Evolutionary conservation across 1,139 yeast genomes (phyloP), one percentile per base, ranked within the genome.

Genomic region (Nakaseomyces bracarensis): DNA sequence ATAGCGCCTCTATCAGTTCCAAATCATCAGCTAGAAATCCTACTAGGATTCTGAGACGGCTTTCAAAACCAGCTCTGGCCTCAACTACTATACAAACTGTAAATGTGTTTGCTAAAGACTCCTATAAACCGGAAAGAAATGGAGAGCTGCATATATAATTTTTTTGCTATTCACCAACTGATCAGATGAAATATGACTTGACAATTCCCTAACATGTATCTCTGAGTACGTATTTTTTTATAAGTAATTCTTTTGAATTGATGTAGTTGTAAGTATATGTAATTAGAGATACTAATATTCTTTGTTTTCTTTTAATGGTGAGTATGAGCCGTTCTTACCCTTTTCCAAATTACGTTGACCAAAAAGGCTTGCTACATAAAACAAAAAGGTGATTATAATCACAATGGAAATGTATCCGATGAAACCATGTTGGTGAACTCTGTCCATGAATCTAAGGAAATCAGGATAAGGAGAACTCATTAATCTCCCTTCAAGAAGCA

Each of bases 401-500:
- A 49, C 3, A 3, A 43, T 34, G 8, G 45, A 7, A 6, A 67
- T 8, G 52, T 74, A 75, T 0, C 77, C 79, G 11, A 27, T 2
- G 15, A 37, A 42, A 1, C 79, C 79, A 42, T 58, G 58, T 42
- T 64, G 62, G 49, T 73, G 79, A 15, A 75, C 54, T 10, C 42
- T 14, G 46, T 75, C 78, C 69, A 74, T 62, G 37, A 68, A 63
- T 42, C 69, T 56, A 14, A 74, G 56, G 1, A 45, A 36, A 3
- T 58, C 51, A 3, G 68, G 65, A 47, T 61, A 75, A 8, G 79
- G 78, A 46, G 75, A 69, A 23, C 69, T 67, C 21, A 69, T 68
- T 38, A 72, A 20, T 20, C 39, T 37, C 16, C 39, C 33, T 28
- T 16, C 34, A 3, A 52, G 33, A 10, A 45, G 27, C 14, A 41